Evolutionary conservation across 352 stramenopile species (phyloP).

Genomic region (Pythium aquatile): DNA sequence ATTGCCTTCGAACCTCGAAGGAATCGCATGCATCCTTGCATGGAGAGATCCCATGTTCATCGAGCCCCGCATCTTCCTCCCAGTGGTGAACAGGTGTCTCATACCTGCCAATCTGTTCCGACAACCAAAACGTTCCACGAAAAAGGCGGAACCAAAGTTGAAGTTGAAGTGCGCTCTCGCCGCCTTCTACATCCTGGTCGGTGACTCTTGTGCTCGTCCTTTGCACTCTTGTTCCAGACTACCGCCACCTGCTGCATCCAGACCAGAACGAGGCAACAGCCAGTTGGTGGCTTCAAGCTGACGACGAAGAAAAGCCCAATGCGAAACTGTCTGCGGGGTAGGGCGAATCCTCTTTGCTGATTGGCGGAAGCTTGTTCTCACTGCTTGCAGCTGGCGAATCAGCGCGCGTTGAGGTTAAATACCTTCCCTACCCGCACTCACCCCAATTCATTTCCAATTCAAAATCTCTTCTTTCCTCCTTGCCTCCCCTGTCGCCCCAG

Average conservation of each 20-base stretch:
- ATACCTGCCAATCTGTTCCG: neutral
- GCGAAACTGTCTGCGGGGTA: neutral
- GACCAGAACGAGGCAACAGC: conserved; percentile 4
- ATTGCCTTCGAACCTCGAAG: neutral
- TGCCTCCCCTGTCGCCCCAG: conserved; percentile 3
- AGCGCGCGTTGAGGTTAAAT: conserved; percentile 26
- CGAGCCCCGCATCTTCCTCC: neutral
- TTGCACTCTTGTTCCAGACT: conserved; percentile 4
- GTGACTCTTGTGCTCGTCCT: neutral
- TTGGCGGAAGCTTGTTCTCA: conserved; percentile 20
- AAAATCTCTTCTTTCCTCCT: neutral
- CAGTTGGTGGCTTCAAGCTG: conserved; percentile 6
- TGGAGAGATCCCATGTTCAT: neutral
- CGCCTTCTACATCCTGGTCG: neutral
- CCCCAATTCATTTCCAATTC: conserved; percentile 2
- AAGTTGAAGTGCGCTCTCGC: conserved; percentile 23
- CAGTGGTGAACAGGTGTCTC: neutral
- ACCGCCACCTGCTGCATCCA: neutral
- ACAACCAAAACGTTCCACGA: conserved; percentile 10
- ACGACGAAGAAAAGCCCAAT: neutral
- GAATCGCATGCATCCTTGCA: neutral
- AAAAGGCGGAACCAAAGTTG: conserved; percentile 17
- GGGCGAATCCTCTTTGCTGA: neutral
- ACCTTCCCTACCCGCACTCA: neutral
- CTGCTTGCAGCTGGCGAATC: conserved; percentile 17